These are phyloP conservation scores for Tulasnella sp. DNA, from an alignment of 768 basidiomycete genomes.

Conservation along the genomic window DNA sequence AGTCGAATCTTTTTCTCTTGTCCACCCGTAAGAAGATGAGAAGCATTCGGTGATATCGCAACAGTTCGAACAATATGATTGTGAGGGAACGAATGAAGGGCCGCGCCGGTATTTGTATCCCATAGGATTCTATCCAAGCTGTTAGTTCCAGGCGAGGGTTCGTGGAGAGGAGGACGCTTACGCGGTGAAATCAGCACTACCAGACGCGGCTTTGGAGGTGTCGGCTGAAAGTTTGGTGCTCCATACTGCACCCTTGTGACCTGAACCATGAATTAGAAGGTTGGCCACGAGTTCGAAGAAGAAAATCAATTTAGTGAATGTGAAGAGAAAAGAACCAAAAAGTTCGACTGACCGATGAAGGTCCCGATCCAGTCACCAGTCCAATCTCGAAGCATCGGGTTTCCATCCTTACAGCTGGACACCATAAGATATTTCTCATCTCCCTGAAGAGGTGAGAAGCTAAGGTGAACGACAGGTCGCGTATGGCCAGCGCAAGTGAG, in stretches of 20 bases:
- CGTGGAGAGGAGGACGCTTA: slow-evolving; percentile 31
- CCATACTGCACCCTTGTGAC: slow-evolving; percentile 83
- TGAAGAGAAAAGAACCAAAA: neutral
- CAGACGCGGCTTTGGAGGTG: slow-evolving; percentile 75
- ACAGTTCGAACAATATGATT: slow-evolving; percentile 97
- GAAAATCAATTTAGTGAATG: slow-evolving; percentile 27
- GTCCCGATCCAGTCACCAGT: slow-evolving; percentile 96
- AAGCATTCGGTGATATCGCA: slow-evolving; percentile 58
- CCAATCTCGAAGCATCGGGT: slow-evolving; percentile 94
- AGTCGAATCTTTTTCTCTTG: slow-evolving; percentile 96
- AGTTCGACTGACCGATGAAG: slow-evolving; percentile 28
- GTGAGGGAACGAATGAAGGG: slow-evolving; percentile 91
- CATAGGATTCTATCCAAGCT: slow-evolving; percentile 64
- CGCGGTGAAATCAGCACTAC: slow-evolving; percentile 97
- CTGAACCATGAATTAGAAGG: slow-evolving; percentile 19
- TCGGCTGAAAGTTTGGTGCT: slow-evolving; percentile 82
- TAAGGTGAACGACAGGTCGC: slow-evolving; percentile 70
- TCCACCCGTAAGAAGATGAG: slow-evolving; percentile 75
- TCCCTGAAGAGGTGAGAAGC: slow-evolving; percentile 67
- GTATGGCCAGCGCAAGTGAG: slow-evolving; percentile 28
- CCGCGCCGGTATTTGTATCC: slow-evolving; percentile 84
- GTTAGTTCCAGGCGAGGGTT: slow-evolving; percentile 7
- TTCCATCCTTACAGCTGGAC: slow-evolving; percentile 97
- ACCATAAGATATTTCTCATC: slow-evolving; percentile 83
- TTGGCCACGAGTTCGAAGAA: neutral